A percentile compares a stretch with the other conserved stretches of the same genome.
These are phyloP conservation scores for Candida corydali DNA, from an alignment of 805 yeast genomes.

Conservation along the genomic window DNA sequence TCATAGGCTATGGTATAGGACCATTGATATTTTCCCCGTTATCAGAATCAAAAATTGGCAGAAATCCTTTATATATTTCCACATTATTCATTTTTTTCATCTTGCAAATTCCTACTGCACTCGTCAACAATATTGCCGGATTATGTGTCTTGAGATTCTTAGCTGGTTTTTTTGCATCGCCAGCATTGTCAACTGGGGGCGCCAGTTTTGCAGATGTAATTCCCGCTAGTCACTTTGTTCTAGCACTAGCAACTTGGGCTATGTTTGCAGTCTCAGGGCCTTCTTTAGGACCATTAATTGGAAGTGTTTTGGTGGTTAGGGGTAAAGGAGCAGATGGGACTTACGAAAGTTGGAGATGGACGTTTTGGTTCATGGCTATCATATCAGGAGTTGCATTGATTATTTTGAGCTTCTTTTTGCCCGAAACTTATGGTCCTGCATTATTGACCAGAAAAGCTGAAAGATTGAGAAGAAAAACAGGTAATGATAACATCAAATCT, in stretches of 20 bases:
- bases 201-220: conserved; percentile 53
- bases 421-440: conserved; percentile 47
- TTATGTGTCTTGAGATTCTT: conserved; percentile 48
- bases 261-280: conserved; percentile 54
- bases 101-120: conserved; percentile 56
- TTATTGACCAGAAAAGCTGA: conserved; percentile 45
- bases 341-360: conserved; percentile 32
- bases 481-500: conserved; percentile 41
- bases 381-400: conserved; percentile 12
- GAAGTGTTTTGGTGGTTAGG: conserved; percentile 43
- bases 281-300: conserved; percentile 52
- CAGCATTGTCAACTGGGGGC: conserved; percentile 56
- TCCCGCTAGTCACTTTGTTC: conserved; percentile 36
- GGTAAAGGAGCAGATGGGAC: not conserved
- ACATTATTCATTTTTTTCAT: conserved; percentile 46
- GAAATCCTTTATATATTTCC: conserved; percentile 45
- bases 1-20: conserved; percentile 59
- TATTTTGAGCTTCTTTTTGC: conserved; percentile 35
- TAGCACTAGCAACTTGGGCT: conserved; percentile 50
- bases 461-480: conserved; percentile 46
- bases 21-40: conserved; percentile 58
- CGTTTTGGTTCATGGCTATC: conserved; percentile 48
- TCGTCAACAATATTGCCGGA: conserved; percentile 47
- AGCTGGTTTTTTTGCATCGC: conserved; percentile 53
- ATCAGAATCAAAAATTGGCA: conserved; percentile 52